These are phyloP conservation scores for Hericium erinaceus DNA, from an alignment of 768 basidiomycete genomes.

Conservation along the genomic window DNA sequence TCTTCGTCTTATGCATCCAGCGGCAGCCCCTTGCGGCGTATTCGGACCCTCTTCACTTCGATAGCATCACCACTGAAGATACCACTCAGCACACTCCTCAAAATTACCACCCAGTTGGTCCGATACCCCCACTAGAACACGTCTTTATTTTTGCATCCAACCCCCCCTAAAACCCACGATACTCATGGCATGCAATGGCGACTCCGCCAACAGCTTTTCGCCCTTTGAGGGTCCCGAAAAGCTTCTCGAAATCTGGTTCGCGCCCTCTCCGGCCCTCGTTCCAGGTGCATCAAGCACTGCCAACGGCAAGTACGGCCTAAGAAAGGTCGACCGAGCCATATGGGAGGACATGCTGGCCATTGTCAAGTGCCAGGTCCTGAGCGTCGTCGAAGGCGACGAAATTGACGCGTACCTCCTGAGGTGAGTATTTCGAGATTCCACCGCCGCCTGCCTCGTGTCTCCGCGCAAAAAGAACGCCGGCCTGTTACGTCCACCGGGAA, in stretches of 20 bases:
- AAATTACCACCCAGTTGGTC: neutral
- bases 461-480: neutral
- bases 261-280: constrained; percentile 58
- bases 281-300: constrained; percentile 31
- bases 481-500: neutral
- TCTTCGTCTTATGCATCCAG: constrained; percentile 11
- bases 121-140: neutral
- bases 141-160: neutral
- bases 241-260: constrained; percentile 96
- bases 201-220: constrained; percentile 13
- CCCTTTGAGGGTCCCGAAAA: constrained; percentile 95
- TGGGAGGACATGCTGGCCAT: constrained; percentile 99
- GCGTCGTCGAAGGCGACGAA: constrained; percentile 79
- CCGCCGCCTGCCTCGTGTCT: neutral
- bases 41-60: neutral
- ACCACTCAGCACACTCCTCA: neutral
- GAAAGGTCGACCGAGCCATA: constrained; percentile 59
- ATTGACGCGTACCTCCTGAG: constrained; percentile 94
- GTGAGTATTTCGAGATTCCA: constrained; percentile 36
- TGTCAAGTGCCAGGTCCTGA: constrained; percentile 94
- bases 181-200: constrained; percentile 5
- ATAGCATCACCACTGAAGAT: constrained; percentile 4
- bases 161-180: neutral
- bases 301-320: constrained; percentile 56
- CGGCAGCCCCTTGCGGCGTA: neutral